Evolutionary conservation across 305 asterid genomes (phyloP).

Genomic region (Solanum hybrid): DNA sequence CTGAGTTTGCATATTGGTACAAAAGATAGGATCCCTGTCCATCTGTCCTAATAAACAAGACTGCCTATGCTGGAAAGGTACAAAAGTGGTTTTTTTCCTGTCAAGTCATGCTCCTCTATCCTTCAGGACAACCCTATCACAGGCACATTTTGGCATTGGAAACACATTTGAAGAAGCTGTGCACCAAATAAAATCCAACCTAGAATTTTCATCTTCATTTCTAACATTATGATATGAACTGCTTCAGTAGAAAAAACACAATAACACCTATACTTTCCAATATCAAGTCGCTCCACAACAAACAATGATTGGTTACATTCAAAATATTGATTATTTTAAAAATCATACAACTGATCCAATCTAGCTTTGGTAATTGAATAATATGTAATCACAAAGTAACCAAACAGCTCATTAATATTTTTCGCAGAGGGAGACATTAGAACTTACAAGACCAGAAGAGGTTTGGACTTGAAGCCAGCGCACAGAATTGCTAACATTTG

Average conservation of each 20-base stretch:
- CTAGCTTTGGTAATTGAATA: not conserved
- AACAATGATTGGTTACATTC: not conserved
- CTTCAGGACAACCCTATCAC: not conserved
- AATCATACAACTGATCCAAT: not conserved
- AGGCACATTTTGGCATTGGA: not conserved
- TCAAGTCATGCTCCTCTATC: not conserved
- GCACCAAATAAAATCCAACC: not conserved
- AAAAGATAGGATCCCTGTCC: not conserved
- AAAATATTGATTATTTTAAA: too few species aligned
- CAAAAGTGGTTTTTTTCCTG: not conserved
- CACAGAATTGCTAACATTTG: conserved; percentile 47
- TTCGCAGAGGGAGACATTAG: not conserved
- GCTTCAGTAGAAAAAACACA: not conserved
- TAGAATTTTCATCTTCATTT: not conserved
- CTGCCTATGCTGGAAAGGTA: not conserved
- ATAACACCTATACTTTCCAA: not conserved
- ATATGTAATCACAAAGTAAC: not conserved
- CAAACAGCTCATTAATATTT: not conserved
- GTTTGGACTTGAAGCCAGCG: conserved; percentile 93
- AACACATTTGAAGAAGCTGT: not conserved
- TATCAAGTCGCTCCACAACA: not conserved
- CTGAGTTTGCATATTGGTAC: not conserved
- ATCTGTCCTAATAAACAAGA: not conserved
- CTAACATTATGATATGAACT: not conserved
- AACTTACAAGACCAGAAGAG: conserved; percentile 60